phyloP scores from a whole-genome alignment of 2,329 filamentous ascomycete genomes.

The Byssochlamys sp. region DNA sequence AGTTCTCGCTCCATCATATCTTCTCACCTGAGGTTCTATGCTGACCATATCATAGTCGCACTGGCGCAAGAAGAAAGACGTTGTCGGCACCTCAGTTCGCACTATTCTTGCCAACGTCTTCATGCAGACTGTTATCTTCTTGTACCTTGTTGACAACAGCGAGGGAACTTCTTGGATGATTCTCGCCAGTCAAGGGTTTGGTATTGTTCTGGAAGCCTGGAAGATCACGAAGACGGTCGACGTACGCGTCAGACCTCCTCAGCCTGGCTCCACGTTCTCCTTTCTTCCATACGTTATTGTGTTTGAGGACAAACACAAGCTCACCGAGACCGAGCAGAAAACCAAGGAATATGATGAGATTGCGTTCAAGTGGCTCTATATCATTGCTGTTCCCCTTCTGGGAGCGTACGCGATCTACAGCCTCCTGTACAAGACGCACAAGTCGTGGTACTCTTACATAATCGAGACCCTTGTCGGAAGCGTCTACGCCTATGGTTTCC shows the following conservation, averaged over 20 bases:
- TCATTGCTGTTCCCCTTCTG: conserved; percentile 77
- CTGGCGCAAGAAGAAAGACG: conserved; percentile 99
- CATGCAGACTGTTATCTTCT: conserved; percentile 92
- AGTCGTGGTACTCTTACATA: conserved; percentile 95
- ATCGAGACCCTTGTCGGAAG: conserved; percentile 90
- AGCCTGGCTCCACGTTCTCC: conserved; percentile 59
- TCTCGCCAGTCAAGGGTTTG: conserved; percentile 79
- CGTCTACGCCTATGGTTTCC: conserved; percentile 94
- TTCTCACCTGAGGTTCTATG: background rate
- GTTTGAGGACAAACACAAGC: conserved; percentile 94
- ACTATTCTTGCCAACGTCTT: conserved; percentile 95
- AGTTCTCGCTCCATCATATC: conserved; percentile 14
- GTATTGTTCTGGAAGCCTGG: conserved; percentile 72
- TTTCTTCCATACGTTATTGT: conserved; percentile 68
- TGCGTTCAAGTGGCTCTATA: conserved; percentile 95
- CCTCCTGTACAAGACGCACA: conserved; percentile 84
- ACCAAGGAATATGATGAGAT: conserved; percentile 98
- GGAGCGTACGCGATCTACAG: conserved; percentile 85
- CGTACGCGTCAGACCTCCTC: conserved; percentile 64
- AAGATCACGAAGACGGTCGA: conserved; percentile 95
- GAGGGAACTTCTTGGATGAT: conserved; percentile 99
- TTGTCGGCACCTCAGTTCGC: conserved; percentile 88
- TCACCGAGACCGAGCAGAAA: conserved; percentile 91
- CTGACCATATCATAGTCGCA: conserved; percentile 48
- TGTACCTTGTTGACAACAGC: conserved; percentile 94